phyloP scores from a whole-genome alignment of 2,329 filamentous ascomycete genomes.

The Aspergillus sp. region DNA sequence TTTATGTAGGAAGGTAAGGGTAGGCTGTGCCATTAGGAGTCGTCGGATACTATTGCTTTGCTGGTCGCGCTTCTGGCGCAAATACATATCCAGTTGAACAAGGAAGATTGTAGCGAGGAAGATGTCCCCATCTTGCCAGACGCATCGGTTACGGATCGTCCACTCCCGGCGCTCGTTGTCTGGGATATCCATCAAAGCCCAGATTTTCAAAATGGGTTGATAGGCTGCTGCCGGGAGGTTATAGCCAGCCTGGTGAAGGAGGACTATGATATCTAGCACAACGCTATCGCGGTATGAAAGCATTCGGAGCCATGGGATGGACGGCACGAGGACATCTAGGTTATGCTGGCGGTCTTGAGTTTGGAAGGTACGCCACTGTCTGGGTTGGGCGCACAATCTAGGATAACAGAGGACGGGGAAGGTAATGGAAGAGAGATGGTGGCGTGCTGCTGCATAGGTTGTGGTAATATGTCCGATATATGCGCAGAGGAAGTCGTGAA shows the following conservation, averaged over 20 bases:
- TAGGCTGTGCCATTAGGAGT: slow-evolving; percentile 62
- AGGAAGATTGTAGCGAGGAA: slow-evolving; percentile 66
- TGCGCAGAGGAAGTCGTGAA: slow-evolving; percentile 52
- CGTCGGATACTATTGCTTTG: slow-evolving; percentile 53
- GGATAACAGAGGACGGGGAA: slow-evolving; percentile 66
- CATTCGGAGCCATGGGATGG: slow-evolving; percentile 69
- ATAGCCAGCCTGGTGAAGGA: slow-evolving; percentile 61
- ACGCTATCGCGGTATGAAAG: slow-evolving; percentile 60
- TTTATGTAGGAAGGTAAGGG: slow-evolving; percentile 59
- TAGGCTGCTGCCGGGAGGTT: slow-evolving; percentile 54
- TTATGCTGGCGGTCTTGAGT: slow-evolving; percentile 21
- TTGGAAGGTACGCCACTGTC: slow-evolving; percentile 20
- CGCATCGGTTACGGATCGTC: slow-evolving; percentile 54
- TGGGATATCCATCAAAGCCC: slow-evolving; percentile 70
- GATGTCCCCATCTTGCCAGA: slow-evolving; percentile 64
- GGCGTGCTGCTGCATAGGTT: not conserved
- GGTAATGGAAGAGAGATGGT: not conserved
- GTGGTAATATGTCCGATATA: not conserved
- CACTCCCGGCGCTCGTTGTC: slow-evolving; percentile 58
- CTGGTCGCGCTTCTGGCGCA: slow-evolving; percentile 62
- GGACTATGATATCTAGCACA: slow-evolving; percentile 63
- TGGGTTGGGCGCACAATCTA: slow-evolving; percentile 57
- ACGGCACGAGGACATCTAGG: slow-evolving; percentile 52
- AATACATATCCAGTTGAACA: slow-evolving; percentile 70
- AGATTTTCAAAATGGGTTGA: slow-evolving; percentile 63